These are phyloP conservation scores for Deinandra increscens DNA, from an alignment of 129 eudicot species.

Conservation along the genomic window DNA sequence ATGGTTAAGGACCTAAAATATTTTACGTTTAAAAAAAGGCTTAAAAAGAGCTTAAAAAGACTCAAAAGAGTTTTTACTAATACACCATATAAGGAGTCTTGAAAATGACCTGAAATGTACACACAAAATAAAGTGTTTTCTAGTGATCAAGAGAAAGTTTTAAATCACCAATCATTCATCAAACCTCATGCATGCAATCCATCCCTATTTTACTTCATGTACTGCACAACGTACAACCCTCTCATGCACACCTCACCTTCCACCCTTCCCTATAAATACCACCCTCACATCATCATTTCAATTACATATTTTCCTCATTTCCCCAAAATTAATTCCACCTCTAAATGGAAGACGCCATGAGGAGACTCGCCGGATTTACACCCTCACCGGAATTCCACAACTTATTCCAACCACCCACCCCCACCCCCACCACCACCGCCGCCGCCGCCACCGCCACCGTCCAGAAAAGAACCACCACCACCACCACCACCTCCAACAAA, in stretches of 20 bases:
- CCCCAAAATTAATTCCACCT: not conserved
- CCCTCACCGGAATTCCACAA: constrained; percentile 33
- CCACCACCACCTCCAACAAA: constrained; percentile 31
- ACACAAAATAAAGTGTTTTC: too few relatives aligned
- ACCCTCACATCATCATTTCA: not conserved
- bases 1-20: too few relatives aligned
- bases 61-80: too few relatives aligned
- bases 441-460: constrained; percentile 23
- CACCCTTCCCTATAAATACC: constrained; percentile 26
- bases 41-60: too few relatives aligned
- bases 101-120: too few relatives aligned
- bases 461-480: constrained; percentile 22
- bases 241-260: constrained; percentile 10
- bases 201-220: not conserved
- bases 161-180: not conserved
- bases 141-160: too few relatives aligned
- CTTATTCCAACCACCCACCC: constrained; percentile 16
- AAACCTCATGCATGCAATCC: constrained; percentile 27
- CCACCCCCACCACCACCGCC: not conserved
- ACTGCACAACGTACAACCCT: constrained; percentile 25
- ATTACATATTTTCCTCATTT: not conserved
- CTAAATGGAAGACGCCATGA: constrained; percentile 67
- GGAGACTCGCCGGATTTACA: constrained; percentile 44
- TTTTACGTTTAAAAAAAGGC: too few relatives aligned
- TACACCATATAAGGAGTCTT: too few relatives aligned